Evolutionary conservation across 2,329 filamentous ascomycete genomes (phyloP).

Genomic region (Clarireedia sp.): DNA sequence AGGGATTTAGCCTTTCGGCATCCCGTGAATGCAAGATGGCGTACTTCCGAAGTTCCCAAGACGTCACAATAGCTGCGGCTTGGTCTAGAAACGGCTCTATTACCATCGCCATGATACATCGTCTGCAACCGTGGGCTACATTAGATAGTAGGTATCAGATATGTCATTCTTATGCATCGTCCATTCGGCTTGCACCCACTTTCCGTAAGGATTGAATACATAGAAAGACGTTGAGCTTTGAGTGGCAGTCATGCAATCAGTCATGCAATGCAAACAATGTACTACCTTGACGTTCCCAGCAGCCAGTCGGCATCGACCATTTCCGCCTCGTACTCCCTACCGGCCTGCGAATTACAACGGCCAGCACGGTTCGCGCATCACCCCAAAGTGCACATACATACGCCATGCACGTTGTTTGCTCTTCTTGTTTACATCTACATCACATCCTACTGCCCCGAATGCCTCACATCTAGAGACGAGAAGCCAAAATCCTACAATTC

Average conservation of each 20-base stretch:
- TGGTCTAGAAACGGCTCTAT: background rate
- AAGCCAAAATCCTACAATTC: background rate
- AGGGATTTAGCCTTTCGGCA: too few relatives aligned
- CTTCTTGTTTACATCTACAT: too few relatives aligned
- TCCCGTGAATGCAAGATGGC: too few relatives aligned
- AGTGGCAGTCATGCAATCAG: too few relatives aligned
- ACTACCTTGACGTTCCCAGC: background rate
- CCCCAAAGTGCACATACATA: background rate
- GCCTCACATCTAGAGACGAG: background rate
- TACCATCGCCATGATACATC: background rate
- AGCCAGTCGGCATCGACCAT: background rate
- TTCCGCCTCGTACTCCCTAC: background rate
- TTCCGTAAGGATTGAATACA: background rate
- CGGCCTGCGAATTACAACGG: background rate
- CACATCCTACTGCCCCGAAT: too few relatives aligned
- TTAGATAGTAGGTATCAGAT: background rate
- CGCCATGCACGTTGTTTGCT: background rate
- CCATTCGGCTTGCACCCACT: background rate
- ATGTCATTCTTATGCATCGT: background rate
- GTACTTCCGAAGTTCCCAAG: too few relatives aligned
- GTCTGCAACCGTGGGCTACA: background rate
- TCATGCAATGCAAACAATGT: background rate
- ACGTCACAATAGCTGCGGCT: too few relatives aligned
- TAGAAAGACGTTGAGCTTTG: too few relatives aligned
- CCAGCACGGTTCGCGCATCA: background rate